Percentiles rank a stretch among this genome's conserved stretches.
Conservation (phyloP, 176 grass and related monocot genomes). For the Avena atlantica region DNA sequence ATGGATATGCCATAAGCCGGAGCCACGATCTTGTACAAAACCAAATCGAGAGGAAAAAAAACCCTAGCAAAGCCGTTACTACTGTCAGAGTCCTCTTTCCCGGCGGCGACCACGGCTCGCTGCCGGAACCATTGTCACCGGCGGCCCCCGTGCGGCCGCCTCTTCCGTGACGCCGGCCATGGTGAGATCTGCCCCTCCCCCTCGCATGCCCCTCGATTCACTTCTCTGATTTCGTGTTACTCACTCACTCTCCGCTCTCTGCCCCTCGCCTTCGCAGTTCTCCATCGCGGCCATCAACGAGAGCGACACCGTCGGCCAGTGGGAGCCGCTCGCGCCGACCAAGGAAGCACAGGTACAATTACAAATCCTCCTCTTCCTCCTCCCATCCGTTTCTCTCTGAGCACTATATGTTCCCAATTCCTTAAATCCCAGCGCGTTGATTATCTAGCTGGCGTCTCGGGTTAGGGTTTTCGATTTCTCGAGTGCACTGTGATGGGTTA, state of each 20-base stretch:
- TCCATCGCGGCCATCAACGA: constrained; percentile 99
- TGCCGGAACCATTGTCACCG: constrained; percentile 41
- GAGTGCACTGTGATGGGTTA: constrained; percentile 6
- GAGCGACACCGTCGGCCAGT: constrained; percentile 64
- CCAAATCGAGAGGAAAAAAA: background rate
- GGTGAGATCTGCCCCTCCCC: constrained; percentile 39
- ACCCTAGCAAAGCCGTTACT: constrained; percentile 18
- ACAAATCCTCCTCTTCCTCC: constrained; percentile 5
- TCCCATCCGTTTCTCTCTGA: background rate
- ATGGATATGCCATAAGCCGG: background rate
- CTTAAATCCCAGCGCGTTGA: background rate
- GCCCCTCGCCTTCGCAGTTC: constrained; percentile 57
- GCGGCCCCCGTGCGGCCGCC: constrained; percentile 20
- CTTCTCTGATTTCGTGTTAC: constrained; percentile 17
- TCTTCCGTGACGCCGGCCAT: constrained; percentile 38
- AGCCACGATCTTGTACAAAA: background rate
- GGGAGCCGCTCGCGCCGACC: constrained; percentile 92
- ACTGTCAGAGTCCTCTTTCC: background rate
- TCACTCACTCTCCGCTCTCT: constrained; percentile 7
- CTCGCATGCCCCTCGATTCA: background rate
- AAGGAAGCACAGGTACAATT: constrained; percentile 89
- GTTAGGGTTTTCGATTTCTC: constrained; percentile 52
- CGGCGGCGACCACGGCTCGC: constrained; percentile 33
- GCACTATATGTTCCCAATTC: background rate
- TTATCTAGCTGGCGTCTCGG: constrained; percentile 21